Base-by-base conservation (phyloP, 2,329 filamentous ascomycete species). In the Dothideomycetes sp. region DNA sequence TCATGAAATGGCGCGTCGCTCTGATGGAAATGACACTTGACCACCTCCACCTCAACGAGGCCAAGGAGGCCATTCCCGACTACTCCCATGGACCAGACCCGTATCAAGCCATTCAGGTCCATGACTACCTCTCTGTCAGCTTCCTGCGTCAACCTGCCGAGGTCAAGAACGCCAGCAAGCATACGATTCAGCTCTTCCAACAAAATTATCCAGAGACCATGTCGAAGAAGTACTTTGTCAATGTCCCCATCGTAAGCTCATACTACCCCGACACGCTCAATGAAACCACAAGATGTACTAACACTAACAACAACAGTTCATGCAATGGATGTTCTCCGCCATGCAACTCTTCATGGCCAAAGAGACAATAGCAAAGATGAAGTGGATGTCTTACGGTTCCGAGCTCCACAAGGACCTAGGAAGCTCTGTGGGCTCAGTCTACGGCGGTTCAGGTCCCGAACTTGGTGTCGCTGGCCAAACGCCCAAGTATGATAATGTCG, bases 181-280 rank as follows among this genome's bases (percentile, higher is more conserved):
- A 88, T 64, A 88, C 84, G 34, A 93, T 95, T 58, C 73, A 82
- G 45, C 71, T 83, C 37, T 86, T 95, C 58, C 75, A 79, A 37
- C 78, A 75, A 49, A 83, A 84, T 49, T 95, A 95, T 64, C 88
- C 89, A 0, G 89, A 95, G 66, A 77, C 94, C 8, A 72, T 95
- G 36, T 77, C 77, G 52, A 77, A 89, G 65, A 95, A 95, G 69
- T 95, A 88, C 72, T 95, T 95, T 57, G 83, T 95, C 64, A 95
- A 95, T 54, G 85, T 95, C 4, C 89, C 89, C 0, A 63, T 79
- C 41, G 70, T 43, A 30, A 32, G 41, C 36, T n/a, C 3, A 29
- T 14, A 27, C 17, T 37, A 14, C 14, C 11, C 19, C 22, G 22
- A 17, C 10, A 5, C 34, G 5, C 11, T 37, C 18, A 37, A 9